Evolutionary conservation across 805 yeast genomes (phyloP).

Genomic region (Wickerhamiella hasegawae): DNA sequence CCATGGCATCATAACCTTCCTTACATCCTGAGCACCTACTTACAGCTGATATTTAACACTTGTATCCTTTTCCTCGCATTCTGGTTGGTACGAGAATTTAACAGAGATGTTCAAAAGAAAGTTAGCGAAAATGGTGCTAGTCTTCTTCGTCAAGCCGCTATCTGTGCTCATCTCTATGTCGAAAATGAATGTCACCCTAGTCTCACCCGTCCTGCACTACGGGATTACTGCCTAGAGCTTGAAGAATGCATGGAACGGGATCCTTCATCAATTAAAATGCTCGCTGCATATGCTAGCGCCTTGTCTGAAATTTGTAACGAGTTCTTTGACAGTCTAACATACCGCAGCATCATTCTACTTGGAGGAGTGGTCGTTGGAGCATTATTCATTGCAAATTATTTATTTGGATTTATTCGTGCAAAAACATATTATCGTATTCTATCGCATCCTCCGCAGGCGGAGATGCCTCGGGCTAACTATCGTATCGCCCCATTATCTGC

Average conservation of each 20-base stretch:
- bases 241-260: constrained; percentile 68
- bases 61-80: constrained; percentile 30
- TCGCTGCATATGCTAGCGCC: constrained; percentile 58
- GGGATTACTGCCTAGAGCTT: constrained; percentile 50
- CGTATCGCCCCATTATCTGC: neutral
- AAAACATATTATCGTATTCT: constrained; percentile 4
- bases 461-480: neutral
- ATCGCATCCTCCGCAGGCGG: neutral
- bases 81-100: constrained; percentile 36
- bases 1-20: constrained; percentile 27
- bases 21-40: constrained; percentile 41
- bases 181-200: constrained; percentile 47
- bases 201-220: constrained; percentile 60
- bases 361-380: constrained; percentile 3
- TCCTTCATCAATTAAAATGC: constrained; percentile 43
- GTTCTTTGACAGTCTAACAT: constrained; percentile 49
- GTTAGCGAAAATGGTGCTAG: constrained; percentile 40
- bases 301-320: constrained; percentile 66
- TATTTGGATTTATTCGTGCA: constrained; percentile 15
- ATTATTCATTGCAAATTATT: constrained; percentile 11
- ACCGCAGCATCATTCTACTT: constrained; percentile 9
- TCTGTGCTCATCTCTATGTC: constrained; percentile 50
- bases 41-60: constrained; percentile 46
- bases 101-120: constrained; percentile 52
- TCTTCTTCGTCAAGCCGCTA: constrained; percentile 41